A percentile compares a stretch with the other conserved stretches of the same genome.
These are phyloP conservation scores for Cystoisospora suis DNA, from an alignment of 169 alveolate species.

Conservation along the genomic window DNA sequence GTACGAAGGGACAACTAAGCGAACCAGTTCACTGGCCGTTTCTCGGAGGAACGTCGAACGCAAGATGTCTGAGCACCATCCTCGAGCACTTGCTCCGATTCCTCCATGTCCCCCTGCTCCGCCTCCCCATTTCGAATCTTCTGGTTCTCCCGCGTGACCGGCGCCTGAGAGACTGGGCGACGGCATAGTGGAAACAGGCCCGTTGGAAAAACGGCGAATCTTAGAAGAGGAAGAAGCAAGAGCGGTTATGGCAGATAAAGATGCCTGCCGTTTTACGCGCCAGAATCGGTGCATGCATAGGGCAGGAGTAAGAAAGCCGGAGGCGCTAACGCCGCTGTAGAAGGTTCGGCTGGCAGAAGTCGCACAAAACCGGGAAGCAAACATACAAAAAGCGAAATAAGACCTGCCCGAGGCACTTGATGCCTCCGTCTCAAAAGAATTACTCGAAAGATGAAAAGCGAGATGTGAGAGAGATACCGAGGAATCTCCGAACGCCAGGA, in stretches of 20 bases:
- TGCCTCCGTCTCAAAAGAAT: background rate
- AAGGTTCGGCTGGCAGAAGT: background rate
- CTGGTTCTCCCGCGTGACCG: background rate
- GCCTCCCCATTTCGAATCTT: too few species aligned
- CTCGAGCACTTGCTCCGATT: background rate
- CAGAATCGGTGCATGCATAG: background rate
- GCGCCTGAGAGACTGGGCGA: background rate
- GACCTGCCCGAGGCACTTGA: background rate
- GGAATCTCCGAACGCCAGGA: constrained; percentile 4
- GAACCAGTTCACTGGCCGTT: background rate
- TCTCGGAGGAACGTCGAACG: background rate
- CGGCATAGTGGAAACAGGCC: background rate
- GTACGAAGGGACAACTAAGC: background rate
- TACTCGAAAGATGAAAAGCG: background rate
- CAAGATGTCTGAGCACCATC: background rate
- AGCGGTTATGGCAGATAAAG: background rate
- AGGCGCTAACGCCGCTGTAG: background rate
- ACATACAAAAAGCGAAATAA: background rate
- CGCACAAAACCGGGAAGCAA: constrained; percentile 16
- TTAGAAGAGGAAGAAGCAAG: background rate
- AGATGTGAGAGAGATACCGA: background rate
- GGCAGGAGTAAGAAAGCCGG: background rate
- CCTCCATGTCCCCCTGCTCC: background rate
- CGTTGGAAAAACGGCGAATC: background rate
- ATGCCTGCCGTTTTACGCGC: background rate